Evolutionary conservation across 768 basidiomycete species (phyloP), one percentile per base, ranked within the genome.

Genomic region (Boletus rufocinnamomeus): DNA sequence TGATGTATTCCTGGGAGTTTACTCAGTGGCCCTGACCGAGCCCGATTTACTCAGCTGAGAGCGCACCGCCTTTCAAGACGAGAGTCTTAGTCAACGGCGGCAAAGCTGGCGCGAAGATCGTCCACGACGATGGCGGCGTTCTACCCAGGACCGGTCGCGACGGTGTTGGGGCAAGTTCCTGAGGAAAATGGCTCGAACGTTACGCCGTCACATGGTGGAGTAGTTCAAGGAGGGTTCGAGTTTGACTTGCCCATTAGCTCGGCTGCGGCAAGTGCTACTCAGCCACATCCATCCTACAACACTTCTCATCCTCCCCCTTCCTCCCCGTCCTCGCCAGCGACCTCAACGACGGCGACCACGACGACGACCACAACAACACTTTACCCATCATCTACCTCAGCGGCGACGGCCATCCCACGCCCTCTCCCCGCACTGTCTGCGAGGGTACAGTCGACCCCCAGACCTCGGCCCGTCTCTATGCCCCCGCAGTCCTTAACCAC

Each of bases 391-490:
- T 35, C 51, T n/a, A 38, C 53, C 3, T 64, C 67, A 54, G 73
- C 63, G 58, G 65, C 66, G 54, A 53, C 75, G 32, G 57, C 71
- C 52, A 57, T 60, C 65, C 70, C 76, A 52, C 75, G 74, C 62
- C 79, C 68, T 28, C 64, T 73, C 19, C 67, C 71, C 54, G 56
- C 66, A 14, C 67, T 69, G 10, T 30, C 59, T 3, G 38, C 65
- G 45, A 57, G 73, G 66, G 46, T 61, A 1, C 59, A 60, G 55
- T 50, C 69, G 58, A 57, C 66, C 44, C 72, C 65, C 64, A 69
- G 80, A 64, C 83, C 84, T 56, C 77, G 88, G 44, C 89, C 89
- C 49, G 78, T 87, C 50, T 90, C 89, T 10, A 87, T 91, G 84
- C 89, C 89, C 44, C 87, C 89, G 13, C 87, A 87, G 71, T 66